Base-by-base conservation (phyloP, 2,329 filamentous ascomycete genomes). In the Calonectria hongkongensis region DNA sequence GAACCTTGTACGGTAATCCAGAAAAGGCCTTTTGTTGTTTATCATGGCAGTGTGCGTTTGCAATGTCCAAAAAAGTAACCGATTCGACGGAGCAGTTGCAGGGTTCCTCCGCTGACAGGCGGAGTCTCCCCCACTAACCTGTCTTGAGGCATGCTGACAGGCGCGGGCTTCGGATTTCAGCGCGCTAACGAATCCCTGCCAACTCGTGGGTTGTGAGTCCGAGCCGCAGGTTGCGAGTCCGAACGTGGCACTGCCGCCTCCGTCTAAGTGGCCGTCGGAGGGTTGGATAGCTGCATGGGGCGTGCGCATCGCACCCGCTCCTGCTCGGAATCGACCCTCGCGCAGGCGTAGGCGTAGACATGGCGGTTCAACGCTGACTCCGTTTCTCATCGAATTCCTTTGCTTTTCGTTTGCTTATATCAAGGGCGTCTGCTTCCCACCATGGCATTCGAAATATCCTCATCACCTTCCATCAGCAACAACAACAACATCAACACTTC, bases 211-310 rank as follows among this genome's bases (percentile, higher is more conserved):
- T 43, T 48, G 54, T 54, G 68, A 71, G 68, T 54, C 67, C 67
- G 67, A 69, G 56, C 62, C 28, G 60, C 58, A 39, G 60, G 58
- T 47, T 71, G 62, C 69, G 64, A 67, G 64, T 56, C 54, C 69
- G 69, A 70, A 48, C 27, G 60, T 33, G 43, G 51, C 68, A 63
- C 69, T 66, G 63, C 69, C 63, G 58, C 58, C 27, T 64, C 50
- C 50, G 58, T 63, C 58, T 63, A 63, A 63, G 58, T 63, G 16
- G 58, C 39, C 36, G 58, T 18, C 27, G 50, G 27, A 25, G 28
- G 10, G 33, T 36, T 36, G 7, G 33, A 36, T 36, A 36, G 33
- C 33, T 36, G 33, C 33, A 36, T 36, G 33, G 56, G 39, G n/a
- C 12, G 50, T 67, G 25, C 50, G 66, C 54, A 51, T 3, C 54